Conservation (phyloP, 148 eudicot genomes). For the Camellia japonica region DNA sequence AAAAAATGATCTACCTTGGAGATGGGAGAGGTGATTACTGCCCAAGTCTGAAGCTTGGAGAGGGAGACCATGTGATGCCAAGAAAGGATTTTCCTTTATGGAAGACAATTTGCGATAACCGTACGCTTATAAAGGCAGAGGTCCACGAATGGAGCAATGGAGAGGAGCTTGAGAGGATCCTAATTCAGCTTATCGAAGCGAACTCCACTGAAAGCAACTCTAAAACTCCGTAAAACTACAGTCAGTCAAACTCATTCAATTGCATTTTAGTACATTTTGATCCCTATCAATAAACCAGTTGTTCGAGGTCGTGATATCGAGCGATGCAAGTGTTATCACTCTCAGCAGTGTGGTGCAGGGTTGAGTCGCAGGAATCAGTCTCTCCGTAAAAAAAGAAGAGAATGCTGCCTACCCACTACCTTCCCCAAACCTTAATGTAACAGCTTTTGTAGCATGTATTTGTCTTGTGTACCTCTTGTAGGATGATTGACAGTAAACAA, state of each 20-base stretch:
- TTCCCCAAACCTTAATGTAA: too few relatives aligned
- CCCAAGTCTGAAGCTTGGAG: slow-evolving; percentile 63
- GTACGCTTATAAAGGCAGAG: slow-evolving; percentile 47
- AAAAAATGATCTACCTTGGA: slow-evolving; percentile 65
- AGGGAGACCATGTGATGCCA: slow-evolving; percentile 73
- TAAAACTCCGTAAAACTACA: background rate
- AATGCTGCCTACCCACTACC: too few relatives aligned
- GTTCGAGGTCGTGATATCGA: too few relatives aligned
- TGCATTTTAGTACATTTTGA: background rate
- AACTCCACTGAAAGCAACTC: slow-evolving; percentile 11
- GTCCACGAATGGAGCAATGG: slow-evolving; percentile 69
- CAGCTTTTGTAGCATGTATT: too few relatives aligned
- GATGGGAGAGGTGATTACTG: slow-evolving; percentile 88
- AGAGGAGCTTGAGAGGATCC: slow-evolving; percentile 58
- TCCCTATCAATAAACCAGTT: too few relatives aligned
- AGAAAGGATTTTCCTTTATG: slow-evolving; percentile 59
- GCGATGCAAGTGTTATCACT: too few relatives aligned
- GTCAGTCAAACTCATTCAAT: background rate
- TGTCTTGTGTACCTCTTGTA: too few relatives aligned
- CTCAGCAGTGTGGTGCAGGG: too few relatives aligned
- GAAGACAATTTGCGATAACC: slow-evolving; percentile 38
- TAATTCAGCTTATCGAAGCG: slow-evolving; percentile 44
- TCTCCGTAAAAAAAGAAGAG: too few relatives aligned
- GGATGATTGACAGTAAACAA: too few relatives aligned
- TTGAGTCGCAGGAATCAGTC: too few relatives aligned